Evolutionary conservation across 2,329 filamentous ascomycete species (phyloP).

Genomic region (Curvularia verruculosa): DNA sequence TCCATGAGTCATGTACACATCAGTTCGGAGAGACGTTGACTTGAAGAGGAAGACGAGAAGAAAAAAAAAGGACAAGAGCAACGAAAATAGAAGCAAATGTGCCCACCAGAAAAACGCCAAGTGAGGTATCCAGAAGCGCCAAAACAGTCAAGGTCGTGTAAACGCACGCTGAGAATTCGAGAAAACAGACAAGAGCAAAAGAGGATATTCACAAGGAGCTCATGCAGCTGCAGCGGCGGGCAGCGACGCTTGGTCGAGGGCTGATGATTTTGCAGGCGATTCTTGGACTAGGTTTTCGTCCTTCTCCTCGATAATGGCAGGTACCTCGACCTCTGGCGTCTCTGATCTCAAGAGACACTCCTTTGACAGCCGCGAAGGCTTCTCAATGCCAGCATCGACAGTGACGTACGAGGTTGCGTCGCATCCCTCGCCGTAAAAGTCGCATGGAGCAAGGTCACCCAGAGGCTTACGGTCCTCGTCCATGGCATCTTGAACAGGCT

Average conservation of each 20-base stretch:
- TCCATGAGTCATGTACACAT: conserved; percentile 3
- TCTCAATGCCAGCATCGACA: conserved; percentile 45
- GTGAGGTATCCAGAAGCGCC: conserved; percentile 1
- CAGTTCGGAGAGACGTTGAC: neutral
- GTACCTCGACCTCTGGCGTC: conserved; percentile 4
- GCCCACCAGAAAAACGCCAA: neutral
- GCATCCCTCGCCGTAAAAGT: conserved; percentile 50
- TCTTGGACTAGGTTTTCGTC: neutral
- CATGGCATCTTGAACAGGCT: conserved; percentile 47
- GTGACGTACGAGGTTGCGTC: conserved; percentile 45
- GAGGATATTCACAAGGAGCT: neutral
- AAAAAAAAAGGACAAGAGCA: neutral
- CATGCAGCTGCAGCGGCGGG: conserved; percentile 1
- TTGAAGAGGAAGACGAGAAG: neutral
- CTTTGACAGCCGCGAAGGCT: conserved; percentile 44
- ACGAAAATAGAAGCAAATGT: neutral
- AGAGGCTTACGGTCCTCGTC: conserved; percentile 50
- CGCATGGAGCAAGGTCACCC: conserved; percentile 42
- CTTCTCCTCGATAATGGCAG: neutral
- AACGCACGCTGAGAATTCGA: neutral
- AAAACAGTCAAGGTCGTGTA: neutral
- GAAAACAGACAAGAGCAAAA: conserved; percentile 1
- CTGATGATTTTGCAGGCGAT: neutral
- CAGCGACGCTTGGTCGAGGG: neutral
- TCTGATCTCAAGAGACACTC: conserved; percentile 37